These are phyloP conservation scores for Phragmites australis DNA, from an alignment of 176 grass and related monocot genomes.

Conservation along the genomic window DNA sequence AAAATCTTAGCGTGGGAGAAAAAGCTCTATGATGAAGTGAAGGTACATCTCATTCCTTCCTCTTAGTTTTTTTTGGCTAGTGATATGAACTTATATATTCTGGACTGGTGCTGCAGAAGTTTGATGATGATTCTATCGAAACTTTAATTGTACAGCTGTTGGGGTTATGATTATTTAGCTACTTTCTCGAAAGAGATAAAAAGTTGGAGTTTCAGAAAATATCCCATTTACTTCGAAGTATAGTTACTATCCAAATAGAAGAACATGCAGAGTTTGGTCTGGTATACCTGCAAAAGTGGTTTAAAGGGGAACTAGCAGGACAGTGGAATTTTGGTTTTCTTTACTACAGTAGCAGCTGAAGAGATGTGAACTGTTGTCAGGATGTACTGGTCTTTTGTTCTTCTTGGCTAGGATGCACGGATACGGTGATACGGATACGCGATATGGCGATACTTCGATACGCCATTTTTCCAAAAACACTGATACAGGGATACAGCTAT, in stretches of 20 bases:
- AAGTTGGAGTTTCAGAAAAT: background rate
- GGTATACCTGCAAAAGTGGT: background rate
- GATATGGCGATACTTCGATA: too few relatives aligned
- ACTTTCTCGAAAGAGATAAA: background rate
- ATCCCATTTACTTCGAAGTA: background rate
- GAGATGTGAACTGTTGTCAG: background rate
- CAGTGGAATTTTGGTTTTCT: constrained; percentile 1
- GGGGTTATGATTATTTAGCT: background rate
- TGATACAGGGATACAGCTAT: too few relatives aligned
- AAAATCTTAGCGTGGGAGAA: constrained; percentile 99
- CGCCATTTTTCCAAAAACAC: too few relatives aligned
- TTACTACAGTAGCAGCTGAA: background rate
- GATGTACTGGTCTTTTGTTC: background rate
- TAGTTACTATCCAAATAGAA: background rate
- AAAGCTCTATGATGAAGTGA: constrained; percentile 98
- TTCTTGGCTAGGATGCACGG: too few relatives aligned
- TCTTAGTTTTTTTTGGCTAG: background rate
- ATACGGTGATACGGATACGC: too few relatives aligned
- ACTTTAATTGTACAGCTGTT: background rate
- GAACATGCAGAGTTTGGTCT: background rate
- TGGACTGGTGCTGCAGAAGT: background rate
- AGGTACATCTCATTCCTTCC: constrained; percentile 52
- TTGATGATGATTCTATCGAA: constrained; percentile 8
- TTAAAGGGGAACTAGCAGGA: background rate
- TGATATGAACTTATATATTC: background rate